Evolutionary conservation across 148 eudicot genomes (phyloP), one percentile per base, ranked within the genome.

Genomic region (Persicaria tinctoria): DNA sequence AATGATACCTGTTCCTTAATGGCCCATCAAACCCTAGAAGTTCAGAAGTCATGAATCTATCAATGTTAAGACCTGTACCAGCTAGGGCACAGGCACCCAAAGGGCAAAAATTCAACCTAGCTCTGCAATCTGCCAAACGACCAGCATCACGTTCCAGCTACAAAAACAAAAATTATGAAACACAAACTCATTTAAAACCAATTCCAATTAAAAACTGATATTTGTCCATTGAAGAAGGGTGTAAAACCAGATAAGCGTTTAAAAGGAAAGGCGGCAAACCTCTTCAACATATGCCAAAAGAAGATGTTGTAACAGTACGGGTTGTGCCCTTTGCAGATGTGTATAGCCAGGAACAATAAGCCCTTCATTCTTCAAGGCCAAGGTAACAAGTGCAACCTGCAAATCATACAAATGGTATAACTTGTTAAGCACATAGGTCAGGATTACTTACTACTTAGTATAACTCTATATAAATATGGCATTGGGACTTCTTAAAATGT

Each of bases 41-140:
- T 53, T 89, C 80, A 74, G 99, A 89, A 73, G 99, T 96, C 89
- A 89, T 90, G 81, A 96, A 90, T 80, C 99, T 87, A 80, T 96
- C 97, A 73, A 96, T 96, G 45, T 97, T 96, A 79, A 96, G 87
- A 75, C 99, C 97, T 70, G 99, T 96, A 45, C 99, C 99, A 78
- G 99, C 99, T 83, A 96, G 80, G 44, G 99, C 99, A 85, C 99
- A 96, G 49, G 99, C 99, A 83, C 99, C 99, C 74, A 96, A 80
- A 48, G 99, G 99, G 75, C 91, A 86, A 82, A 87, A 90, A 83
- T 96, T 96, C 85, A 96, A 73, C 79, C 99, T 86, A 63, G 75
- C 87, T 82, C 87, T 87, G 80, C 99, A 96, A 83, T 96, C 97
- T 75, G 57, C 74, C 74, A 96, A 79, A 69, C 99, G 99, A 54